Base-by-base conservation (phyloP, 2,329 filamentous ascomycete genomes). In the Cadophora malorum region DNA sequence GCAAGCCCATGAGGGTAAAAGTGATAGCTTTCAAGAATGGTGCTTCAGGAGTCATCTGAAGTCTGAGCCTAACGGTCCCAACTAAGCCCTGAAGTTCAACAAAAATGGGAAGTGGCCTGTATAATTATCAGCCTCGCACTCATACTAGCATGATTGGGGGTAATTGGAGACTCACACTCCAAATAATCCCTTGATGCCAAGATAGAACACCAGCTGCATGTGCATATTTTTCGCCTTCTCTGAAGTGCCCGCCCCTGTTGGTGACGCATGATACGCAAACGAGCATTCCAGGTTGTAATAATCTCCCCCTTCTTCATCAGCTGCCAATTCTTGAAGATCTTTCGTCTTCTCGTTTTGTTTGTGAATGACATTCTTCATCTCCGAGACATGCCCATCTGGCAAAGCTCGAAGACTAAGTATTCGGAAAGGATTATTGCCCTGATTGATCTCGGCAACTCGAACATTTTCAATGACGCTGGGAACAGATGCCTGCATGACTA, bases 141-240 rank as follows among this genome's bases (percentile, higher is more conserved):
- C 16, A 52, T 2, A 14, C 3, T 38, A 9, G 8, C 35, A 38
- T 9, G 35, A 38, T 14, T 38, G 10, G 19, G 14, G 21, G 21
- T 9, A 45, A 56, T 38, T 8, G 25, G 25, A 33, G 19, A 31
- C 50, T 12, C 69, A 74, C 69, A 75, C 71, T 62, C 74, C 74
- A 61, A 76, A 77, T 14, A 77, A 63, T 52, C 75, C 76, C 58
- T 77, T 76, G 6, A 76, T 68, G 31, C 96, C 96, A 0, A 98
- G 86, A 72, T 97, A 98, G 79, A 99, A 98, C 9, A 97, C 88
- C 16, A 98, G 81, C 75, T 96, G 91, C 93, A 97, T 97, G 76
- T 97, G 94, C 93, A 97, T 97, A 78, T 97, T 98, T 73, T 91
- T 88, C 6, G 94, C 93, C 79, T 94, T 96, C 56, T 92, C 91